Conservation (phyloP, 164 flowering plant species). For the Chimonanthus praecox region DNA sequence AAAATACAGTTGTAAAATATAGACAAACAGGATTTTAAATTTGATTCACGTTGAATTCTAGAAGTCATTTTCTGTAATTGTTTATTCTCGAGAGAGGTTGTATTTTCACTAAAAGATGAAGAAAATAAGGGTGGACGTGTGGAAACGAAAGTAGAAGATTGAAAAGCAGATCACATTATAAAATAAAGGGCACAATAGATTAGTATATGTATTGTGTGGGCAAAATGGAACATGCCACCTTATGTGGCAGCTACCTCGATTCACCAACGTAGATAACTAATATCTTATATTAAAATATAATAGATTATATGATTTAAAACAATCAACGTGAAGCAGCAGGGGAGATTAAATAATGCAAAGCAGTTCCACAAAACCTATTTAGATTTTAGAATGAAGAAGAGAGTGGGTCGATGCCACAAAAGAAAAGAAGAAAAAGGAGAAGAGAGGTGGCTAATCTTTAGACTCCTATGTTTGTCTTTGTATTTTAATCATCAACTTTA, state of each 20-base stretch:
- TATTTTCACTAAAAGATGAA: no score
- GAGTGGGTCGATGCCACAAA: no score
- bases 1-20: no score
- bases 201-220: neutral
- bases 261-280: neutral
- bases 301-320: neutral
- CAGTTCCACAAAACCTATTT: neutral
- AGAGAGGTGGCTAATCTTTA: no score
- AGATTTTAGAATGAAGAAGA: no score
- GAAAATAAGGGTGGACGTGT: neutral
- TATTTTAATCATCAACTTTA: no score
- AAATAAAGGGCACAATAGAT: neutral
- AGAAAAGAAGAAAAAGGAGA: no score
- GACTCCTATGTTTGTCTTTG: no score
- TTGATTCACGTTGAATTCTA: no score
- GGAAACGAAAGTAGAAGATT: neutral
- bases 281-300: neutral
- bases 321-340: neutral
- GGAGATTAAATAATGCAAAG: neutral
- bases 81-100: no score
- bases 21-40: no score
- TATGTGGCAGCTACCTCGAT: neutral
- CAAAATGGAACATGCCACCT: neutral
- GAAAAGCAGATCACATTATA: neutral
- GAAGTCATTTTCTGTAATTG: no score